These are phyloP conservation scores for Diaporthe citrichinensis DNA, from an alignment of 2,329 filamentous ascomycete genomes.

Conservation along the genomic window DNA sequence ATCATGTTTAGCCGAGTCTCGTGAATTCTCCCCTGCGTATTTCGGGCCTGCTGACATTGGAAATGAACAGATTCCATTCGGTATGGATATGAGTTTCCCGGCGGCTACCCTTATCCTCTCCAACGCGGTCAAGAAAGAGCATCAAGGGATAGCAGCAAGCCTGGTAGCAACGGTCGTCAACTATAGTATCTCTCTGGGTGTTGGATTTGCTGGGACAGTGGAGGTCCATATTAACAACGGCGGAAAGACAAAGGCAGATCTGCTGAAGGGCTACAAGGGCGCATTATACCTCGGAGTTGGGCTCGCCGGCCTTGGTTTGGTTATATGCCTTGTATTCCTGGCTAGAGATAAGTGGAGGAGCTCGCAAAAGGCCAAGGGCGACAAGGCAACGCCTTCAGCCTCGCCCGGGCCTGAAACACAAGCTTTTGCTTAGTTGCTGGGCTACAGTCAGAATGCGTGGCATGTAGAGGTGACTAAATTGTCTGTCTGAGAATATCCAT, in stretches of 20 bases:
- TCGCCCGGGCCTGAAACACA: not conserved
- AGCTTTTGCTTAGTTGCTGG: not conserved
- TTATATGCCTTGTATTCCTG: slow-evolving; percentile 43
- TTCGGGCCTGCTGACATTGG: not conserved
- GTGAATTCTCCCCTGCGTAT: not conserved
- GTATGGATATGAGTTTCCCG: slow-evolving; percentile 71
- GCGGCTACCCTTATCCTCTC: slow-evolving; percentile 66
- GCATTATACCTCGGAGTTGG: slow-evolving; percentile 46
- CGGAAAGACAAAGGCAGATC: slow-evolving; percentile 43
- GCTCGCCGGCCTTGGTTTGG: slow-evolving; percentile 44
- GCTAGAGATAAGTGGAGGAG: slow-evolving; percentile 26
- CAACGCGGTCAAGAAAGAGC: slow-evolving; percentile 52
- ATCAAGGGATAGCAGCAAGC: slow-evolving; percentile 54
- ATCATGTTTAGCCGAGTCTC: too few species aligned
- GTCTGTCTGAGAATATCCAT: not conserved
- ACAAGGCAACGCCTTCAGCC: not conserved
- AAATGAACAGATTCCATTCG: slow-evolving; percentile 54
- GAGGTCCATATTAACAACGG: slow-evolving; percentile 58
- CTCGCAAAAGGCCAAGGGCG: not conserved
- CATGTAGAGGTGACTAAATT: not conserved
- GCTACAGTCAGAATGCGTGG: not conserved
- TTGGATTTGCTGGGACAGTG: slow-evolving; percentile 69
- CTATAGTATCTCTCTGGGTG: slow-evolving; percentile 68
- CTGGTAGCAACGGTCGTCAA: slow-evolving; percentile 70
- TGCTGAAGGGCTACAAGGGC: slow-evolving; percentile 44